Percentiles rank a stretch among this genome's conserved stretches.
Conservation (phyloP, 164 flowering plant species). For the Nymphaea colorata region DNA sequence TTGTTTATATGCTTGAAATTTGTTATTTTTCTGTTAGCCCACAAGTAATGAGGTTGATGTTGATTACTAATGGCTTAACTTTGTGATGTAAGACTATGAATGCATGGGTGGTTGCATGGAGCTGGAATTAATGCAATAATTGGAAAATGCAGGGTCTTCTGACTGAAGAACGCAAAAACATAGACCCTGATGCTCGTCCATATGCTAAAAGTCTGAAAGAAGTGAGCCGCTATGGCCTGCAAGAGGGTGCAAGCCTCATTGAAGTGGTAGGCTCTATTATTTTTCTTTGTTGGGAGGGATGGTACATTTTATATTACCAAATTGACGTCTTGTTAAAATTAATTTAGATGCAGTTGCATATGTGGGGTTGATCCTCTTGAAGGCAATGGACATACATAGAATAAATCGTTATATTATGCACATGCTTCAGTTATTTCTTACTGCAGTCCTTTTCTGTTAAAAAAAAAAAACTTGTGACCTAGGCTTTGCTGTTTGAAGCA, state of each 20-base stretch:
- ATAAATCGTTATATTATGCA: no score
- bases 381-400: no score
- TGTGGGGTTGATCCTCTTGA: no score
- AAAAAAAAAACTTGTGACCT: no score
- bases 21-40: not conserved
- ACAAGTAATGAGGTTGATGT: not conserved
- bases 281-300: not conserved
- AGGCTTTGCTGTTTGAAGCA: no score
- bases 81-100: no score
- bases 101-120: not conserved
- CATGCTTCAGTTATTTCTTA: no score
- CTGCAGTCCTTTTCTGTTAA: no score
- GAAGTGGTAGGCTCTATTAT: conserved; percentile 59
- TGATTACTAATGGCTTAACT: no score
- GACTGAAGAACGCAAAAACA: conserved; percentile 66
- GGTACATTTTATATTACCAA: not conserved
- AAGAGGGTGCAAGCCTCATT: conserved; percentile 74
- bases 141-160: conserved; percentile 55
- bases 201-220: conserved; percentile 81
- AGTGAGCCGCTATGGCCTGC: conserved; percentile 58
- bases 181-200: conserved; percentile 80
- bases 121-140: not conserved
- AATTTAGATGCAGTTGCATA: no score
- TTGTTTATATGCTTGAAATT: no score
- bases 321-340: no score